phyloP scores from a whole-genome alignment of 371 early-diverging fungal species.

The Chytridiales sp. region DNA sequence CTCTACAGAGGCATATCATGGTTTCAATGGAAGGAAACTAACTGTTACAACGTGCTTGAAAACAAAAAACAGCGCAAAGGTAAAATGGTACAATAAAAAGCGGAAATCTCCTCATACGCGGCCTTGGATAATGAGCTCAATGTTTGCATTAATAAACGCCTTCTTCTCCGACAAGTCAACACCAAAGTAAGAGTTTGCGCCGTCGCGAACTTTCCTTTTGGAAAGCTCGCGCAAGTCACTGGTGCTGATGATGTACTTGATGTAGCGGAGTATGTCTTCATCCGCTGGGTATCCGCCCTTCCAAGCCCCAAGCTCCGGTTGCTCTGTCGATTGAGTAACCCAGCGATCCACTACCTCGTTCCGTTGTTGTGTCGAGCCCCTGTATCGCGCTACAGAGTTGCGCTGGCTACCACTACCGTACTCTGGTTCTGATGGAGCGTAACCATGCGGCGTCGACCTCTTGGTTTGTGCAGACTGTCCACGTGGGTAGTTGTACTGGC shows the following conservation, averaged over 20 bases:
- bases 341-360: constrained; percentile 4
- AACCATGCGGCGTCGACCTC: too few species aligned
- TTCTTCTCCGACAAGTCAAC: constrained; percentile 34
- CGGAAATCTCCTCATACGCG: background rate
- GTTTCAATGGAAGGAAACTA: too few species aligned
- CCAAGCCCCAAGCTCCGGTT: constrained; percentile 17
- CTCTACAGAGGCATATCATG: too few species aligned
- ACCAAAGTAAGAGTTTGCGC: constrained; percentile 34
- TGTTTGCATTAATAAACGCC: constrained; percentile 37
- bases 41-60: too few species aligned
- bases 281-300: constrained; percentile 39
- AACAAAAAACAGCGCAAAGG: too few species aligned
- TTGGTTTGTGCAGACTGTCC: too few species aligned
- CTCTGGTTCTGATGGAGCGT: too few species aligned
- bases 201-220: constrained; percentile 47
- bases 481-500: too few species aligned
- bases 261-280: constrained; percentile 37
- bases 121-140: constrained; percentile 32
- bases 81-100: background rate
- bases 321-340: constrained; percentile 5
- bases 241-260: constrained; percentile 32
- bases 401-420: background rate
- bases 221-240: constrained; percentile 37
- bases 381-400: too few species aligned
- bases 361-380: too few species aligned